Base-by-base conservation (phyloP, 768 basidiomycete species). In the Lactifluus hygrophoroides region DNA sequence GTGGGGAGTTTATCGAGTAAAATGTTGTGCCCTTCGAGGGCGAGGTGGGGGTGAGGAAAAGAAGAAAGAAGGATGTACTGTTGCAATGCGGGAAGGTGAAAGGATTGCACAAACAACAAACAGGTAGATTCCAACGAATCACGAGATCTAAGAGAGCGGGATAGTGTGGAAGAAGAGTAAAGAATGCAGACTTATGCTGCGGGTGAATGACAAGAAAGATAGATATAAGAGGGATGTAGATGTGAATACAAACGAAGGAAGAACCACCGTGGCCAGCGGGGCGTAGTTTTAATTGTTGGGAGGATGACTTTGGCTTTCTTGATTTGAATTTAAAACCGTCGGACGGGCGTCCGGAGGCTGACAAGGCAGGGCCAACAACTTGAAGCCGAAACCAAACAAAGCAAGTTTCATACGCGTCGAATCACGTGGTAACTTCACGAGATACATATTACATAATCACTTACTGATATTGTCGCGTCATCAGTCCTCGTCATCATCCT, bases 21-120 rank as follows among this genome's bases (percentile, higher is more conserved):
- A 65, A 54, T 68, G 61, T 64, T 66, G 61, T 68, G 67, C 71
- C 72, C 71, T 64, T 72, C 71, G 69, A 72, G 71, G 72, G 69
- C 66, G 66, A 68, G 42, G 46, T 34, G 52, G 65, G 62, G 63
- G 60, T 65, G 53, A 62, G 61, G 62, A 58, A 64, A 59, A 59
- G 58, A 63, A 37, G 57, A 62, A 54, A 54, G 66, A 65, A 57
- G 58, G 63, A 56, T 62, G 55, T 57, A 55, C 54, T 57, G 52
- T 61, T 48, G 61, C 13, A 17, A 42, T 43, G 40, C 14, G 49
- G 32, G 23, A 40, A n/a, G 43, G 7, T 27, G 47, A 55, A 45
- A n/a, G 45, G 14, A 34, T 19, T 49, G 53, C 32, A 51, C 14
- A 27, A 57, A 63, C 51, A 59, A 61, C 34, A 64, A 57, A 51